Base-by-base conservation (phyloP, 805 yeast genomes). In the Ogataea haglerorum region DNA sequence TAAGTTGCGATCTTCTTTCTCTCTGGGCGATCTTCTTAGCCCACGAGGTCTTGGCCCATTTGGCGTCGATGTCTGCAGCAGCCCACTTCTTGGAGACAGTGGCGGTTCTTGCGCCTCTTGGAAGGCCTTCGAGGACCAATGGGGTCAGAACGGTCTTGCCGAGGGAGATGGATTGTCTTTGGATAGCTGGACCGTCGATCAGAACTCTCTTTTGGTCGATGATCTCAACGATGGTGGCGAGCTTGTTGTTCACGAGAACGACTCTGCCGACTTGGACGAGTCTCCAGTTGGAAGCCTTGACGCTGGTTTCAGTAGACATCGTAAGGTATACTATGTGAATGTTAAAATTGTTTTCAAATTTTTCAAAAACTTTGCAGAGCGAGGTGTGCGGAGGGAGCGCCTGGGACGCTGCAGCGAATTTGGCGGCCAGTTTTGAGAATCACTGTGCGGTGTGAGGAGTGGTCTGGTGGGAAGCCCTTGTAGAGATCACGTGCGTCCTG, bases 181-280 rank as follows among this genome's bases (percentile, higher is more conserved):
- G 78, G 64, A 93, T 85, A 65, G 82, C 70, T 74, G 99, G 98
- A 73, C 99, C 99, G 71, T 93, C 99, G 65, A 93, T 73, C 69
- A 93, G 85, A 66, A 82, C 98, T 78, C 96, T 86, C 82, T 88
- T 90, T 82, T 93, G 96, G 82, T 93, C 98, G 69, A 93, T 86
- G 78, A 93, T 87, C 81, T 93, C 99, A 67, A 90, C 98, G 66
- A 93, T 83, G 69, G 95, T 77, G 65, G 98, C 99, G 69, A 93
- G 82, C 75, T 88, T 86, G 65, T 87, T 86, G 83, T 80, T 79
- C 69, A 91, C 70, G 68, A 91, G 84, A 72, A 90, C 96, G 70
- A 93, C 86, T 80, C 99, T 96, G 73, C 99, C 99, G 69, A 90
- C 86, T 82, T 91, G 96, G 72, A 93, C 99, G 69, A 80, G 82